Evolutionary conservation across 2,329 filamentous ascomycete genomes (phyloP), one percentile per base, ranked within the genome.

Genomic region (Botrytis squamosa): DNA sequence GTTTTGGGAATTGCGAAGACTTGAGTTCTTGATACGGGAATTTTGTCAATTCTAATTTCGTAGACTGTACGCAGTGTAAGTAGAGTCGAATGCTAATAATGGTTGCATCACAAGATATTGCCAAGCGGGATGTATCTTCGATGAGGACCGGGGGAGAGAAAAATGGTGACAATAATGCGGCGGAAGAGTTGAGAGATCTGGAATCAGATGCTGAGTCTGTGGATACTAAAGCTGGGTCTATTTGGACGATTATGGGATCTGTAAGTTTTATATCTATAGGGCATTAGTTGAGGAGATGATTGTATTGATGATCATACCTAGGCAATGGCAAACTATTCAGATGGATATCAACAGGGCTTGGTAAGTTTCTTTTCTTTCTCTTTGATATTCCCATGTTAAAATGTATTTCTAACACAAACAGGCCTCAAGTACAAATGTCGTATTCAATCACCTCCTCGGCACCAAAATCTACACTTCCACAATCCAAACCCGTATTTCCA

Each of bases 351-450:
- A 29, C 70, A 72, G 44, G 62, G 70, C 12, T n/a, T 72, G 7
- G 62, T 72, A n/a, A 52, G 49, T 65, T 38, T 49, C 20, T 46
- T 8, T 49, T 10, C 8, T 25, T 22, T 42, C 18, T 20, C 44
- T 46, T 22, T 3, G 7, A 1, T 10, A 49, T 18, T 6, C 7
- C 10, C 10, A 64, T 16, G 9, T 25, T 0, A 18, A 16, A 64
- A 12, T 46, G 7, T 14, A 38, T 18, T 3, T 42, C 36, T 59
- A 38, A 55, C 38, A 44, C 60, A 38, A 1, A 25, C 25, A 75
- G 63, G 80, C 81, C 7, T 81, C 80, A 0, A 78, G 77, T 9
- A 82, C 80, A 33, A 82, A 82, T 59, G 77, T 82, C 22, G 76
- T 82, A 52, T 81, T 82, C 74, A 78, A 78, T 25, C 81, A 81